Conservation (phyloP, 768 basidiomycete species). For the Crepidotus variabilis region DNA sequence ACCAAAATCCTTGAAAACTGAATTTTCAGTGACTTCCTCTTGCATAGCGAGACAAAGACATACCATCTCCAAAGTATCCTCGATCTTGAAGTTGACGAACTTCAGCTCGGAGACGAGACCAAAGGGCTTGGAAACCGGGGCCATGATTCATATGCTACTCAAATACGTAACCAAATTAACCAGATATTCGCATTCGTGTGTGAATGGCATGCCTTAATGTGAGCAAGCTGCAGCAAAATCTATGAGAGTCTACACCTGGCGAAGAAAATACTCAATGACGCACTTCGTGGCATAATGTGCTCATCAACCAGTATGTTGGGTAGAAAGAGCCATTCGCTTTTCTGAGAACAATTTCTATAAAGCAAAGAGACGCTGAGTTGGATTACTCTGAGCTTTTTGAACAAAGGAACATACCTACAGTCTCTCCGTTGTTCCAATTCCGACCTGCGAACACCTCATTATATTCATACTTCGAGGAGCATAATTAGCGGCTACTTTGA, state of each 20-base stretch:
- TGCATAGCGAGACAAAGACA: background rate
- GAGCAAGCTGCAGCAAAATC: slow-evolving; percentile 55
- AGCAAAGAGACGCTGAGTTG: slow-evolving; percentile 1
- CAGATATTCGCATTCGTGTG: background rate
- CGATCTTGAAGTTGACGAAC: slow-evolving; percentile 65
- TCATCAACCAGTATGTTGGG: slow-evolving; percentile 65
- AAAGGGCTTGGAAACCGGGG: slow-evolving; percentile 68
- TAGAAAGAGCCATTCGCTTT: slow-evolving; percentile 57
- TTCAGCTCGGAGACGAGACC: slow-evolving; percentile 62
- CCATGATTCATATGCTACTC: slow-evolving; percentile 80
- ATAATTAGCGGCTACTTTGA: background rate
- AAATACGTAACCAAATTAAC: background rate
- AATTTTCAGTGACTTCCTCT: background rate
- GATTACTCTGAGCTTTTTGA: background rate
- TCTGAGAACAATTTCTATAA: slow-evolving; percentile 72
- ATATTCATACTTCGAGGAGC: slow-evolving; percentile 62
- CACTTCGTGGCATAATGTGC: slow-evolving; percentile 83
- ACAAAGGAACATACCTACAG: slow-evolving; percentile 46
- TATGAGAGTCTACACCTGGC: slow-evolving; percentile 8
- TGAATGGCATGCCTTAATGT: slow-evolving; percentile 58
- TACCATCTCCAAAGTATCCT: slow-evolving; percentile 85
- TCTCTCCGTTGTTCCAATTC: slow-evolving; percentile 85
- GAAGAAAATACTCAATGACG: slow-evolving; percentile 12
- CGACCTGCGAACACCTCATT: slow-evolving; percentile 77
- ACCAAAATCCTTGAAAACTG: slow-evolving; percentile 66